These are phyloP conservation scores for Hemileia vastatrix DNA, from an alignment of 1,284 basidiomycete species.

Conservation along the genomic window DNA sequence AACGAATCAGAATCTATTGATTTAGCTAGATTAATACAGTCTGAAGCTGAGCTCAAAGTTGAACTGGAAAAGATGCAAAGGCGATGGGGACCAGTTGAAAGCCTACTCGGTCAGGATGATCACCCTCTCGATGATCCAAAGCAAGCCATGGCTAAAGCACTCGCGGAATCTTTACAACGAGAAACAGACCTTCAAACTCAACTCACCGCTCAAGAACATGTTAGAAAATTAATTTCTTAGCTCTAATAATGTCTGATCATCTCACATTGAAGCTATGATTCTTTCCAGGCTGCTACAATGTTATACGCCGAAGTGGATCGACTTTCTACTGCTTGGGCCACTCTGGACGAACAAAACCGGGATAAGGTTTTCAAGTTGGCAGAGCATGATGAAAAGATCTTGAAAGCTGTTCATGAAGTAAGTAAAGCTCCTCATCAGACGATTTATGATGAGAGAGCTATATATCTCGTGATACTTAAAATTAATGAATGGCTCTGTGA, in stretches of 20 bases:
- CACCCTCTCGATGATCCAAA: too few species aligned
- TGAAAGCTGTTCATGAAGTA: constrained; percentile 46
- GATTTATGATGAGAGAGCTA: not conserved
- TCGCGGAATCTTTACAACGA: not conserved
- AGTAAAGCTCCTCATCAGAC: constrained; percentile 9
- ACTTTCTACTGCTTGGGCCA: constrained; percentile 75
- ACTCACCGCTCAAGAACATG: constrained; percentile 47
- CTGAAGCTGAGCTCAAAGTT: constrained; percentile 15
- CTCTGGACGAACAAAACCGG: constrained; percentile 69
- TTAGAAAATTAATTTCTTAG: constrained; percentile 27
- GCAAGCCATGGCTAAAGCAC: constrained; percentile 2
- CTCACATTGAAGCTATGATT: not conserved
- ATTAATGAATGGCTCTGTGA: not conserved
- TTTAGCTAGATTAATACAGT: constrained; percentile 9
- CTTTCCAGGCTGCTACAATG: constrained; percentile 57
- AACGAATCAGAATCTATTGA: constrained; percentile 10
- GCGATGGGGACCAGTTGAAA: constrained; percentile 3
- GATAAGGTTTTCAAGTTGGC: constrained; percentile 74
- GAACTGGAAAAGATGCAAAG: constrained; percentile 4
- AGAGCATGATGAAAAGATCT: constrained; percentile 64
- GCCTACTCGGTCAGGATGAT: constrained; percentile 2
- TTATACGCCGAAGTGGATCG: constrained; percentile 78
- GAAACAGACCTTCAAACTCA: constrained; percentile 26
- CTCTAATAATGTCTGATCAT: not conserved
- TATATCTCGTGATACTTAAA: too few species aligned